Percentiles rank a stretch among this genome's conserved stretches.
Evolutionary conservation across 2,329 filamentous ascomycete species (phyloP).

Genomic region (Colletotrichum filicis): DNA sequence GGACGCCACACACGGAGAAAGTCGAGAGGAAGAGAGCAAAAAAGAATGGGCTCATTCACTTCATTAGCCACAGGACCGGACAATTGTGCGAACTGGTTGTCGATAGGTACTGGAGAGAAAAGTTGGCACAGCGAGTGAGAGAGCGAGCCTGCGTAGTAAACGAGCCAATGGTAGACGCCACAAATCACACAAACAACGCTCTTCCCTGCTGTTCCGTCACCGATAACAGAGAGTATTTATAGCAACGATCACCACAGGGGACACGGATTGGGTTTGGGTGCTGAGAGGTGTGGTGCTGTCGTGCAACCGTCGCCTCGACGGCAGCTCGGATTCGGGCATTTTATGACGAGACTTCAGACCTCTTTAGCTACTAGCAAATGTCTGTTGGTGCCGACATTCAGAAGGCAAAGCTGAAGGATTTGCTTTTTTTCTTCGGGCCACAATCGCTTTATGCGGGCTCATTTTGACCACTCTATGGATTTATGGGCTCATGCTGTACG

Average conservation of each 20-base stretch:
- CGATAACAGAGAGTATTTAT: constrained; percentile 23
- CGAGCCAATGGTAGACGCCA: constrained; percentile 14
- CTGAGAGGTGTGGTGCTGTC: background rate
- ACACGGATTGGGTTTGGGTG: background rate
- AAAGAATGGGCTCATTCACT: background rate
- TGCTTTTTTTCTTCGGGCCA: no score
- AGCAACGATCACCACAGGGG: constrained; percentile 29
- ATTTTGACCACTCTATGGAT: constrained; percentile 20
- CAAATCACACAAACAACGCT: background rate
- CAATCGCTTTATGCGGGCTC: background rate
- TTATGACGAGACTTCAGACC: constrained; percentile 16
- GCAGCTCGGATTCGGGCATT: constrained; percentile 14
- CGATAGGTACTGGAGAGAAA: background rate
- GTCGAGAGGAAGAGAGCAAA: background rate
- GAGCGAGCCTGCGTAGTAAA: background rate
- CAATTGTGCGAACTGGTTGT: background rate
- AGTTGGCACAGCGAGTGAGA: constrained; percentile 22
- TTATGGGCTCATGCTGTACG: constrained; percentile 17
- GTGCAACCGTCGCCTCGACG: background rate
- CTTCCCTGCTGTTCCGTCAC: constrained; percentile 18
- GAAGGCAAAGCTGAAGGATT: background rate
- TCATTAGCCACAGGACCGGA: background rate
- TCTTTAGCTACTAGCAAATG: background rate
- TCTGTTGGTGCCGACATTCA: background rate
- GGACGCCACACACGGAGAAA: no score